A percentile compares a stretch with the other conserved stretches of the same genome.
Evolutionary conservation across 2,329 filamentous ascomycete species (phyloP).

Genomic region (Fusarium tjaetaba): DNA sequence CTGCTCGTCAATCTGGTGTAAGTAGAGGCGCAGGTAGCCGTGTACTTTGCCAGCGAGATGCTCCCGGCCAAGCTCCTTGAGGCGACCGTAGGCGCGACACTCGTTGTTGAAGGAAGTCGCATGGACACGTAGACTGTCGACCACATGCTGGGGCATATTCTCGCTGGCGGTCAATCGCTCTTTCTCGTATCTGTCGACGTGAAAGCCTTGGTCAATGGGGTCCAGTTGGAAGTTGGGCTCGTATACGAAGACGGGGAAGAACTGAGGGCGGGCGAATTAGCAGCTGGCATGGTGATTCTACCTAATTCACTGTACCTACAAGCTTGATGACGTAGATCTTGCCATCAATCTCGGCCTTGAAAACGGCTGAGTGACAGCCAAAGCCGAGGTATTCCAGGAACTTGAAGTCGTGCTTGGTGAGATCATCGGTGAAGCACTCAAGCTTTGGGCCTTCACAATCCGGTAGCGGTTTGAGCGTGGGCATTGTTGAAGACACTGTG

Average conservation of each 20-base stretch:
- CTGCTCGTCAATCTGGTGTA: neutral
- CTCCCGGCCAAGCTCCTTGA: slow-evolving; percentile 16
- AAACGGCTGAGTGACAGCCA: neutral
- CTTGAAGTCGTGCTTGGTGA: neutral
- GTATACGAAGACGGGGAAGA: fast-evolving
- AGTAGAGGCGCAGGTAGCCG: slow-evolving; percentile 2
- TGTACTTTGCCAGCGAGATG: slow-evolving; percentile 3
- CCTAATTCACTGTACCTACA: neutral
- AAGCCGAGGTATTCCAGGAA: neutral
- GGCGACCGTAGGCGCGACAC: slow-evolving; percentile 18
- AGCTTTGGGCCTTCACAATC: slow-evolving; percentile 20
- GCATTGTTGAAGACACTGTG: neutral
- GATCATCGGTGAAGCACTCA: slow-evolving; percentile 3
- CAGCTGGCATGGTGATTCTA: fast-evolving
- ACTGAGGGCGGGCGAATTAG: neutral
- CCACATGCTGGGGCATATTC: neutral
- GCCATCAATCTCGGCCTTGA: slow-evolving; percentile 6
- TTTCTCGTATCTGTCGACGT: fast-evolving
- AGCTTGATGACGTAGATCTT: slow-evolving; percentile 2
- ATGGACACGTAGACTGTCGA: neutral
- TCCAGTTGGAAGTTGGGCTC: neutral
- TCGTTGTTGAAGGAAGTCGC: slow-evolving; percentile 14
- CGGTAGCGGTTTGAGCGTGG: neutral
- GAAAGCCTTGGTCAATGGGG: no score
- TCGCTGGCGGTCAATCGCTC: neutral